Base-by-base conservation (phyloP, 805 yeast genomes). In the Kluyveromyces lactis region DNA sequence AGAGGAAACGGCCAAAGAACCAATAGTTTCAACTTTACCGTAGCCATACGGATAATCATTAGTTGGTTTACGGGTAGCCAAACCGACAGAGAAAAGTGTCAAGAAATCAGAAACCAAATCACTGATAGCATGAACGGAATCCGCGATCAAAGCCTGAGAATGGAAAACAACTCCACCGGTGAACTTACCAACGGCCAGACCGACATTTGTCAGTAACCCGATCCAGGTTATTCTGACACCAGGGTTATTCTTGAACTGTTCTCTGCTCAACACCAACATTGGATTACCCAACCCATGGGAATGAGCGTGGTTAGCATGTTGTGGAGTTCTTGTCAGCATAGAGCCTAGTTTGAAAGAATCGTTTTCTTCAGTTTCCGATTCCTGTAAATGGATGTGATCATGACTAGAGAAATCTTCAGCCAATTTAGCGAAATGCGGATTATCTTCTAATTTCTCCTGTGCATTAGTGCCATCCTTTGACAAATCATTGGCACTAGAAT, bases 221-320 rank as follows among this genome's bases (percentile, higher is more conserved):
- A 90, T 68, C 85, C 95, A 83, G 0, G 98, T 90, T 50, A 90
- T 87, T 49, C 92, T 72, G 13, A 86, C 95, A 10, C 95, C 96
- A 2, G 95, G 95, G 55, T 86, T 85, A 18, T 68, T 62, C 45
- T 64, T 61, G 38, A 71, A 60, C 36, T 71, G 65, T 39, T 66
- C 72, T 47, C 64, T 66, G 55, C 68, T 65, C 45, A 62, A 40
- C 3, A 62, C 61, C 11, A 66, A 45, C 38, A 64, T 33, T 3
- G 63, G 62, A 37, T 54, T 59, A 26, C 51, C 48, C 16, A 57
- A 58, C 2, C 55, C 56, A 40, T 60, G 63, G 3, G 60, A 41
- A 34, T 68, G 71, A 4, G 60, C 48, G 38, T 67, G 71, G 28
- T 42, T 42, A 2, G 24, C 21, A 16, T 40, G 39, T 10, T 27